Conservation (phyloP, 306 rosid species). For the Amphicarpaea edgeworthii region DNA sequence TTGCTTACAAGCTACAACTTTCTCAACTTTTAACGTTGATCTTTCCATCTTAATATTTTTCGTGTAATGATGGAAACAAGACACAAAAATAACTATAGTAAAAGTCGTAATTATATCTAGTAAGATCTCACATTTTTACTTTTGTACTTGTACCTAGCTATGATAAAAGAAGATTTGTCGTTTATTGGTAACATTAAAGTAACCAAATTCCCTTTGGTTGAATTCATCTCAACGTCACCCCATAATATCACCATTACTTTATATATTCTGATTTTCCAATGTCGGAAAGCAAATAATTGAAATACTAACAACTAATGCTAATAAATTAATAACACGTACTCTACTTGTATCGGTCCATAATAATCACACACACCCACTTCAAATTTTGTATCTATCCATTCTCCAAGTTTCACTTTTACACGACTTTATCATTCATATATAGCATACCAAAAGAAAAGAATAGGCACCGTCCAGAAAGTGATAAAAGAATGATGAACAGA, state of each 20-base stretch:
- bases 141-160: background rate
- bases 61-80: background rate
- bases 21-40: background rate
- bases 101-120: background rate
- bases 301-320: background rate
- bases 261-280: slow-evolving; percentile 15
- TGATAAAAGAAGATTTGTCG: background rate
- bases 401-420: slow-evolving; percentile 35
- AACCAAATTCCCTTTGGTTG: background rate
- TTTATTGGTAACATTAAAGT: background rate
- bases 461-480: slow-evolving; percentile 21
- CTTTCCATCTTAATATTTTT: background rate
- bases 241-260: slow-evolving; percentile 14
- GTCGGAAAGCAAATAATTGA: slow-evolving; percentile 20
- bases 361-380: slow-evolving; percentile 26
- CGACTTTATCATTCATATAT: background rate
- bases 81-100: background rate
- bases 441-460: background rate
- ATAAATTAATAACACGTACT: background rate
- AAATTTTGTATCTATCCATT: slow-evolving; percentile 20
- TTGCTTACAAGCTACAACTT: background rate
- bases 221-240: background rate
- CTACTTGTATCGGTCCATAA: background rate
- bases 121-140: background rate
- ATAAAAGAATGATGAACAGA: background rate